These are phyloP conservation scores for Galeopsis tetrahit DNA, from an alignment of 257 asterid genomes.

Conservation along the genomic window DNA sequence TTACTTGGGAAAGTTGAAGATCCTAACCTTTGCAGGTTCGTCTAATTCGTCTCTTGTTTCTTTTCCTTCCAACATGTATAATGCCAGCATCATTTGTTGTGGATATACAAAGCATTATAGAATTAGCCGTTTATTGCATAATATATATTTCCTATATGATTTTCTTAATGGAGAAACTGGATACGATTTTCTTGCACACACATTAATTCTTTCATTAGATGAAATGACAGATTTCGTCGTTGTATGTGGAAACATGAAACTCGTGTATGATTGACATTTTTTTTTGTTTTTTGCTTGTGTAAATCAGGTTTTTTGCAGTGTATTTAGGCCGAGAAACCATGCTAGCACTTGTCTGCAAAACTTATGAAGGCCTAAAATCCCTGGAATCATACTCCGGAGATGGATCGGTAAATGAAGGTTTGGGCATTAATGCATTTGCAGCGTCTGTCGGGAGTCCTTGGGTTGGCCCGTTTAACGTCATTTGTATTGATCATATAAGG, in stretches of 20 bases:
- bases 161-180: too few species aligned
- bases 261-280: too few species aligned
- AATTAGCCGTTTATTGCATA: neutral
- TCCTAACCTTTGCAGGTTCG: too few species aligned
- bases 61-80: conserved; percentile 26
- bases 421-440: conserved; percentile 63
- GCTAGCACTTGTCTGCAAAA: conserved; percentile 81
- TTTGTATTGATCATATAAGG: conserved; percentile 60
- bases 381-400: conserved; percentile 69
- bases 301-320: conserved; percentile 63
- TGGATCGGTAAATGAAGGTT: conserved; percentile 54
- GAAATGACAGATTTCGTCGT: too few species aligned
- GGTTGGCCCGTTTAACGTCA: too few species aligned
- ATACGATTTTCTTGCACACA: neutral
- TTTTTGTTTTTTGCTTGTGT: conserved; percentile 15
- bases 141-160: too few species aligned
- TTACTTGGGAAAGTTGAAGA: too few species aligned
- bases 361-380: conserved; percentile 54
- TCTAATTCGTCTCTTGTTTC: neutral
- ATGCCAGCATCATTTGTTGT: conserved; percentile 12
- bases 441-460: too few species aligned
- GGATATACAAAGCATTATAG: neutral
- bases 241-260: too few species aligned
- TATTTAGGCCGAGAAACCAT: conserved; percentile 78
- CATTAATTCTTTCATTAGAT: neutral